Conservation (phyloP, 2,329 filamentous ascomycete species). For the Aspergillus felis region DNA sequence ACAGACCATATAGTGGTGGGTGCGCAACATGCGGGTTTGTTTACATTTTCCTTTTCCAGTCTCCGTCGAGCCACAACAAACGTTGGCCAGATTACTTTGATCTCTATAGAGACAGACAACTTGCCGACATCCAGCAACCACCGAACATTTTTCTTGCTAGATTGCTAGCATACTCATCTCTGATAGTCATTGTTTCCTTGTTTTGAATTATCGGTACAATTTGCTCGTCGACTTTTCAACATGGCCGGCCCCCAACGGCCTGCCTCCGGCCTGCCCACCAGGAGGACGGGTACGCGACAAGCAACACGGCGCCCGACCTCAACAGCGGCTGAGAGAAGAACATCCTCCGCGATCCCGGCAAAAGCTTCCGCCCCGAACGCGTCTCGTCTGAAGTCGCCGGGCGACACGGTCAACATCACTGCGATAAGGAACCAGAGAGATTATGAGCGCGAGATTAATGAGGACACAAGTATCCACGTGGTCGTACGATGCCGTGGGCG, state of each 20-base stretch:
- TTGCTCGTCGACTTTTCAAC: constrained; percentile 7
- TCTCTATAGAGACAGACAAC: background rate
- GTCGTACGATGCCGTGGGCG: constrained; percentile 91
- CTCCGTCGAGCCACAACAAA: constrained; percentile 13
- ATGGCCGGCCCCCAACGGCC: constrained; percentile 57
- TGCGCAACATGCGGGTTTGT: constrained; percentile 22
- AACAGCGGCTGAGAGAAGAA: constrained; percentile 50
- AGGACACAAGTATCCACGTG: constrained; percentile 96
- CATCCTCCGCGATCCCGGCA: constrained; percentile 69
- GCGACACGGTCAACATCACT: constrained; percentile 50
- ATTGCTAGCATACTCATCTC: background rate
- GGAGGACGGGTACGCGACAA: constrained; percentile 50
- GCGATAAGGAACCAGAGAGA: constrained; percentile 85
- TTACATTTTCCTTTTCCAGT: constrained; percentile 28
- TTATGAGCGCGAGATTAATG: constrained; percentile 65
- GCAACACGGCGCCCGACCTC: constrained; percentile 52
- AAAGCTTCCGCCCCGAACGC: constrained; percentile 49
- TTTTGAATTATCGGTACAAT: background rate
- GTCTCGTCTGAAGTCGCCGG: constrained; percentile 42
- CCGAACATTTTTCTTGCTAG: background rate
- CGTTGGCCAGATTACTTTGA: constrained; percentile 1
- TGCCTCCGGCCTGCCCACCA: constrained; percentile 45
- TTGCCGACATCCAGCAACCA: background rate
- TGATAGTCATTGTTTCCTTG: background rate
- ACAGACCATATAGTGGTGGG: constrained; percentile 9